Percentiles rank a stretch among this genome's conserved stretches.
Evolutionary conservation across 2,329 filamentous ascomycete genomes (phyloP).

Genomic region (Arthrobotrys musiformis): DNA sequence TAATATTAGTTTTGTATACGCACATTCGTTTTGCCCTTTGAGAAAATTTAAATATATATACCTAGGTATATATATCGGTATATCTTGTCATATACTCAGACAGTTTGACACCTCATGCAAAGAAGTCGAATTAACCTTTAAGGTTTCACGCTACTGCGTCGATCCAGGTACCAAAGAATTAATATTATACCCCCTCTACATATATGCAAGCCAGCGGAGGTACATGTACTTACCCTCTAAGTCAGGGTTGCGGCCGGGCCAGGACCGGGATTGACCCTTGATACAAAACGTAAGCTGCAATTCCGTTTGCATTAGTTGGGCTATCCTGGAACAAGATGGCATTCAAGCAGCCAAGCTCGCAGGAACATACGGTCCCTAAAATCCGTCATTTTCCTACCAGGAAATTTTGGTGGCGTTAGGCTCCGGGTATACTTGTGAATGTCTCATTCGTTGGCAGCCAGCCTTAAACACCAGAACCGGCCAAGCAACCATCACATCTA

Average conservation of each 20-base stretch:
- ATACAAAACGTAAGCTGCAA: neutral
- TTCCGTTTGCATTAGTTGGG: neutral
- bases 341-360: neutral
- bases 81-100: neutral
- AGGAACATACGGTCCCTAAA: neutral
- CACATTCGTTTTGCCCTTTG: neutral
- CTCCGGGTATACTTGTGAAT: neutral
- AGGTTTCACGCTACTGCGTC: constrained; percentile 22
- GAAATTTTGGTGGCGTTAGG: neutral
- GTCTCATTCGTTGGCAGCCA: neutral
- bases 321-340: neutral
- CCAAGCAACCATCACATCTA: neutral
- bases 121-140: constrained; percentile 27
- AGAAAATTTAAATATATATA: neutral
- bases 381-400: neutral
- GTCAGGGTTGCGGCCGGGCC: neutral
- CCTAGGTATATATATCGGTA: too few species aligned
- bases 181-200: constrained; percentile 11
- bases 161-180: constrained; percentile 12
- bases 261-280: constrained; percentile 7
- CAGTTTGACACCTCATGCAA: neutral
- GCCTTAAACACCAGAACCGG: neutral
- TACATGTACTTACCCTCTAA: neutral
- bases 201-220: neutral
- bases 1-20: neutral